These are phyloP conservation scores for Arthroderma sp. DNA, from an alignment of 2,329 filamentous ascomycete genomes.

Conservation along the genomic window DNA sequence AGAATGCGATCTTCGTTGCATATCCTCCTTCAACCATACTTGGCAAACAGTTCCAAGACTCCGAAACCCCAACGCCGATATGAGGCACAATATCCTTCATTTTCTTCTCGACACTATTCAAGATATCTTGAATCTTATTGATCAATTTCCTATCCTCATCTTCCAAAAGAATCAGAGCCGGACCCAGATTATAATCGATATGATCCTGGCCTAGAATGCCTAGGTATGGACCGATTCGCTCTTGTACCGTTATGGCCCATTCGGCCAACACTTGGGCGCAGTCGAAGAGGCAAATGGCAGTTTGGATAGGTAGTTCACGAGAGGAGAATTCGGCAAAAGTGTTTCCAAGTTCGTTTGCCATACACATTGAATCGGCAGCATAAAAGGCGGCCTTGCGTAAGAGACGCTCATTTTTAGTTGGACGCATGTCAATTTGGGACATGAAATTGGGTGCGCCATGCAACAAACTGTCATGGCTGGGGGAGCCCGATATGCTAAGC, in stretches of 20 bases:
- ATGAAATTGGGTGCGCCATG: constrained; percentile 18
- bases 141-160: constrained; percentile 82
- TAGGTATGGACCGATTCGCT: constrained; percentile 79
- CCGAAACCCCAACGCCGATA: constrained; percentile 10
- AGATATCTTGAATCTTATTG: constrained; percentile 65
- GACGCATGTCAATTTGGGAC: constrained; percentile 23
- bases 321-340: constrained; percentile 75
- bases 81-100: constrained; percentile 48
- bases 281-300: constrained; percentile 83
- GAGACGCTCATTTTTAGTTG: constrained; percentile 68
- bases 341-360: constrained; percentile 74
- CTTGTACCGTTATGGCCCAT: constrained; percentile 86
- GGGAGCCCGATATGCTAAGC: constrained; percentile 24
- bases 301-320: constrained; percentile 76
- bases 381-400: constrained; percentile 91
- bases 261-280: constrained; percentile 88
- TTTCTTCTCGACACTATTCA: constrained; percentile 65
- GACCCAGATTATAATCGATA: constrained; percentile 65
- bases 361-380: constrained; percentile 77
- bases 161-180: constrained; percentile 78
- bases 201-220: constrained; percentile 75
- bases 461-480: constrained; percentile 22
- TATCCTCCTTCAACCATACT: constrained; percentile 57
- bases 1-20: constrained; percentile 68
- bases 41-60: constrained; percentile 40